Evolutionary conservation across 768 basidiomycete genomes (phyloP), one percentile per base, ranked within the genome.

Genomic region (Lentinula sp.): DNA sequence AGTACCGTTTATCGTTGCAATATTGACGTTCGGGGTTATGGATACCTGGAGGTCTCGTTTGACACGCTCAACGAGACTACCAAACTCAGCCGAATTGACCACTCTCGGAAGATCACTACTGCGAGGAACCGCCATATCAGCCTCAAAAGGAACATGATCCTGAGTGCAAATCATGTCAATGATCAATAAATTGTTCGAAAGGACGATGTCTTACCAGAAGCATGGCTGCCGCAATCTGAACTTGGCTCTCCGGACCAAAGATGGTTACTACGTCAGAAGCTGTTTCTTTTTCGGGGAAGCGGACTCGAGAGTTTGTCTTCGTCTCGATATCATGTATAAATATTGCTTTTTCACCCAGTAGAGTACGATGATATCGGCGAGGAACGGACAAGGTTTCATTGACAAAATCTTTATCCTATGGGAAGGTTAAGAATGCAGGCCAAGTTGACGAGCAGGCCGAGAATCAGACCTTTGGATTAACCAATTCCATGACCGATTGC

Each of bases 61-160:
- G 73, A 97, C 83, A 57, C 89, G 87, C 64, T 98, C 95, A 8
- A 88, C 85, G 62, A 98, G 86, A n/a, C 83, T 82, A 52, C 78
- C 78, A 71, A 95, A 98, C 50, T 98, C 95, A n/a, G 87, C 74
- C 2, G 91, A 87, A 34, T 83, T 74, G 66, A 87, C 86, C 45
- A 98, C 77, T 35, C 84, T 80, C 13, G 88, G 82, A 37, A 98
- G 79, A 60, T 97, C 95, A 11, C 84, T 74, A 65, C 85, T 88
- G 9, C 91, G 88, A 5, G 95, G 95, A 23, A 98, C 86, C 45
- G 88, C 85, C 84, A 96, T 90, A 66, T 96, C 93, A 13, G 94
- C 95, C 72, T 98, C 95, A 69, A 96, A 96, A 3, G 94, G 95
- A 62, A 98, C 93, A 68, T 96, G 93, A 70, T 97, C 94, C 94